Base-by-base conservation (phyloP, 2,329 filamentous ascomycete species). In the Fusarium subglutinans region DNA sequence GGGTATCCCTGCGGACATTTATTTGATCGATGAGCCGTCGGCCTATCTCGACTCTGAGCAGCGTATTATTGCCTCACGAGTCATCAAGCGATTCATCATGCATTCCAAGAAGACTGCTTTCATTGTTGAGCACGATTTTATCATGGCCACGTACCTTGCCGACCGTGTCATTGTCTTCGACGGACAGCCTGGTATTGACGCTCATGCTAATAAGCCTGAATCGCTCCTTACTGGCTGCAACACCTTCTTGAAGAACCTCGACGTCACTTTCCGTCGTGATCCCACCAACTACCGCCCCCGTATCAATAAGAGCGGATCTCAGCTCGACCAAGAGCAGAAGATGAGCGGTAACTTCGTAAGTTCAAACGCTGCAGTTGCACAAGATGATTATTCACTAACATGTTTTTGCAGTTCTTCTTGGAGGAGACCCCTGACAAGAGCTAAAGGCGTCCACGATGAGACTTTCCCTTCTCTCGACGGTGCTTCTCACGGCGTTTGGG, bases 81-180 rank as follows among this genome's bases (percentile, higher is more conserved):
- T 99, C 82, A 99, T 99, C 87, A 99, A 99, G 89, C 93, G 96
- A 77, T 99, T 97, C 89, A 99, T 99, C 85, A 99, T 99, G 96
- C 96, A 99, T 88, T 92, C 95, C 79, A 98, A 98, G 91, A 98
- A 98, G 91, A 99, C 96, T 2, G 96, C 96, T 57, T 99, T 99
- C 83, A 91, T 99, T 77, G 96, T 99, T 82, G 96, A 99, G 91
- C 96, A 99, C 93, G 96, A 99, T 89, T 98, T 99, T 87, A 98
- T 98, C 87, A 98, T 98, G 95, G 90, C 89, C 51, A 91, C 89
- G 24, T 90, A 90, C 77, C 87, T 91, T 59, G 90, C 96, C 51
- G 97, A 99, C 81, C 94, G 96, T 77, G 96, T 99, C 83, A 99
- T 99, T 80, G 96, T 99, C 80, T 99, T 99, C 80, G 96, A 98